Conservation (phyloP, 2,329 filamentous ascomycete genomes). For the Penicillium hesseltinei region DNA sequence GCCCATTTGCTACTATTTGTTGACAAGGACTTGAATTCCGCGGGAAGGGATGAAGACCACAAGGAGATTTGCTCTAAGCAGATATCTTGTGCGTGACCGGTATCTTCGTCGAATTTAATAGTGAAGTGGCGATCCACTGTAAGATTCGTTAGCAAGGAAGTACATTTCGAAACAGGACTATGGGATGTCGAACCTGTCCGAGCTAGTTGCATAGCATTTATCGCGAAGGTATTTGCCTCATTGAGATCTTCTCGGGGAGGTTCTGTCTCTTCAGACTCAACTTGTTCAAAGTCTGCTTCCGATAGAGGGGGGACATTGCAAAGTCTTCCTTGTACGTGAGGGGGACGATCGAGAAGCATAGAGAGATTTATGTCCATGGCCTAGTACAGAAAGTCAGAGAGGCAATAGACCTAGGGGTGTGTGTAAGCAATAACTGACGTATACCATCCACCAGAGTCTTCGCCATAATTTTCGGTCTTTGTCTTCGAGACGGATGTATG, state of each 20-base stretch:
- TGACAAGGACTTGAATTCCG: constrained; percentile 8
- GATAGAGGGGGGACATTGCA: constrained; percentile 20
- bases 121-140: constrained; percentile 13
- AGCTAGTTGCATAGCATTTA: constrained; percentile 16
- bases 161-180: too few relatives aligned
- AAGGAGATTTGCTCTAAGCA: constrained; percentile 14
- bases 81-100: constrained; percentile 9
- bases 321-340: constrained; percentile 23
- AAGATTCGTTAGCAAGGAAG: neutral
- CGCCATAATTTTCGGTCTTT: constrained; percentile 19
- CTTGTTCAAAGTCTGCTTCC: constrained; percentile 18
- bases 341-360: constrained; percentile 24
- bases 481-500: constrained; percentile 10
- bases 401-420: neutral
- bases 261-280: neutral
- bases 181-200: constrained; percentile 8
- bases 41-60: constrained; percentile 9
- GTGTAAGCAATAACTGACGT: constrained; percentile 4
- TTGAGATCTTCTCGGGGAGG: neutral
- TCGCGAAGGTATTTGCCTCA: constrained; percentile 7
- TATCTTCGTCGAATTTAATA: constrained; percentile 8
- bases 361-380: constrained; percentile 20
- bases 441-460: constrained; percentile 24
- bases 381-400: neutral
- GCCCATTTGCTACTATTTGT: constrained; percentile 10